phyloP scores from a whole-genome alignment of 2,329 filamentous ascomycete genomes.

The Blastomyces silverae region DNA sequence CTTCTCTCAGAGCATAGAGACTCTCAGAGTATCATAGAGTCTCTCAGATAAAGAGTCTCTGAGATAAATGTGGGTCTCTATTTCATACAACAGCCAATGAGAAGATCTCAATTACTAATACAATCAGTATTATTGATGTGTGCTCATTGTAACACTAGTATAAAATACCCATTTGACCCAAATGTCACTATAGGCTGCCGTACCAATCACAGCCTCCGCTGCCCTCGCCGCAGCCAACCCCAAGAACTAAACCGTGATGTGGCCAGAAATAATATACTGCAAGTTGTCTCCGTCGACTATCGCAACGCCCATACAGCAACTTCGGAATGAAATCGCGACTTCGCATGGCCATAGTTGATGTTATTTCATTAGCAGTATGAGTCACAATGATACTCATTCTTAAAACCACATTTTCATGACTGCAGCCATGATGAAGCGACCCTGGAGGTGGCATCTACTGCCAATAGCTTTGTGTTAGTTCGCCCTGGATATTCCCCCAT shows the following conservation, averaged over 20 bases:
- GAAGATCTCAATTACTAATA: too few species aligned
- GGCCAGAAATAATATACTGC: not conserved
- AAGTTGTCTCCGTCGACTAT: not conserved
- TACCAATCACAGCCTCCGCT: constrained; percentile 5
- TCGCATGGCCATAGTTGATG: not conserved
- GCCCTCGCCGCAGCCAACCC: not conserved
- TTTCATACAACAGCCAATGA: too few species aligned
- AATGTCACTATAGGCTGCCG: too few species aligned
- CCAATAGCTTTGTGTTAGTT: constrained; percentile 20
- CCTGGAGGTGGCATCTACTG: constrained; percentile 21
- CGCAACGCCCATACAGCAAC: not conserved
- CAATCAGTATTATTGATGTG: too few species aligned
- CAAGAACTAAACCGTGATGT: not conserved
- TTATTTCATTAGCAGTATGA: constrained; percentile 2
- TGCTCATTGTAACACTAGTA: too few species aligned
- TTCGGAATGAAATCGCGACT: not conserved
- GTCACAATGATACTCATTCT: constrained; percentile 13
- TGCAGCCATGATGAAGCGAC: constrained; percentile 20
- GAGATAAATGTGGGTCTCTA: too few species aligned
- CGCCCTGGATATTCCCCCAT: not conserved
- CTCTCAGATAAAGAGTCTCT: too few species aligned
- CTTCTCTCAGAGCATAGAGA: too few species aligned
- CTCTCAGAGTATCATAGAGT: too few species aligned
- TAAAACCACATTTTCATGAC: not conserved
- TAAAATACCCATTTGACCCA: too few species aligned